Evolutionary conservation across 805 yeast genomes (phyloP).

Genomic region (Pichia membranifaciens): DNA sequence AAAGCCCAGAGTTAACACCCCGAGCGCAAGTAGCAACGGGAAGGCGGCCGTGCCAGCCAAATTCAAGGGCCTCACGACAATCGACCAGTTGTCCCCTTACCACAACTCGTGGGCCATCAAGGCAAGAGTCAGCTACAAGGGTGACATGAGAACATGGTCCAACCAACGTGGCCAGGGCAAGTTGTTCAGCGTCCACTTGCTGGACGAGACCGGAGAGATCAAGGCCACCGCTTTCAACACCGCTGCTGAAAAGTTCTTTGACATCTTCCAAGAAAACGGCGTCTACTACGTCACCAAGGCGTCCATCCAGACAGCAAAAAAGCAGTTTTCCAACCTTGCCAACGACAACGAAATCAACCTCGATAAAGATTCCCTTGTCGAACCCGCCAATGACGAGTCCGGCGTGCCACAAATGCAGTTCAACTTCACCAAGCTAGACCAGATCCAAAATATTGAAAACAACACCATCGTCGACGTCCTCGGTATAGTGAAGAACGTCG

Average conservation of each 20-base stretch:
- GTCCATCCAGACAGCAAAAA: constrained; percentile 75
- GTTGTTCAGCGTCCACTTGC: constrained; percentile 76
- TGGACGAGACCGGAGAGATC: constrained; percentile 95
- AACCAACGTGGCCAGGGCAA: constrained; percentile 86
- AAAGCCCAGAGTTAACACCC: too few relatives aligned
- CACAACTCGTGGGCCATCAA: constrained; percentile 88
- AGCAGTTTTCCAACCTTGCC: constrained; percentile 73
- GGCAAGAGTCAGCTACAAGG: constrained; percentile 84
- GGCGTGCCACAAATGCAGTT: constrained; percentile 77
- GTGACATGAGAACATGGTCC: constrained; percentile 84
- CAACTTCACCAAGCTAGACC: constrained; percentile 64
- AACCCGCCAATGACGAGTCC: constrained; percentile 51
- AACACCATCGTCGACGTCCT: constrained; percentile 78
- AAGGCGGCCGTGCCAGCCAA: constrained; percentile 3
- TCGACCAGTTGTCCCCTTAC: constrained; percentile 87
- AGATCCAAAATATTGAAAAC: constrained; percentile 60
- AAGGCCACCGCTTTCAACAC: constrained; percentile 93
- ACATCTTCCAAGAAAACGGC: constrained; percentile 77
- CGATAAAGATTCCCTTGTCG: constrained; percentile 72
- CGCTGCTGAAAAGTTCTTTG: constrained; percentile 72
- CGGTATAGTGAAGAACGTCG: constrained; percentile 76
- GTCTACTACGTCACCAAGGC: constrained; percentile 82
- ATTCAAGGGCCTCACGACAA: constrained; percentile 51
- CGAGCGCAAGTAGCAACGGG: too few relatives aligned
- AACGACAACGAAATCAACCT: constrained; percentile 86